Evolutionary conservation across 495 filamentous ascomycete species (phyloP).

Genomic region (Neurospora sp.): DNA sequence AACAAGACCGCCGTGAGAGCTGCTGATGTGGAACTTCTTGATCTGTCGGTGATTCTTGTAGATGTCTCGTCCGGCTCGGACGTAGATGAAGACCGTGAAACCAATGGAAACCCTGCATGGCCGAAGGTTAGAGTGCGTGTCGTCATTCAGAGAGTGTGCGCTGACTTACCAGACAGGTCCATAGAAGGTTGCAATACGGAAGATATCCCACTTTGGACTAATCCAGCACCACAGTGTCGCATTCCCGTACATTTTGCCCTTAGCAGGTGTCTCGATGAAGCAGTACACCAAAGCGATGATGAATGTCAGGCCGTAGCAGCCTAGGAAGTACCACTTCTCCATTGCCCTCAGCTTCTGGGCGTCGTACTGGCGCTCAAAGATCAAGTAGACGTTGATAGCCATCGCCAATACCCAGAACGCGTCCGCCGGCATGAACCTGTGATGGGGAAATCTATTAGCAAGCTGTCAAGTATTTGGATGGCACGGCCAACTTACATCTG

Average conservation of each 20-base stretch:
- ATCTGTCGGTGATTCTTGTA: constrained; percentile 44
- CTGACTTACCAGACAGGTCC: constrained; percentile 63
- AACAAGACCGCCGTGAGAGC: constrained; percentile 17
- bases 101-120: constrained; percentile 48
- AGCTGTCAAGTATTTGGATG: not conserved
- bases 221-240: constrained; percentile 87
- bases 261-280: constrained; percentile 42
- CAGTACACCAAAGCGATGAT: constrained; percentile 59
- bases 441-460: not conserved
- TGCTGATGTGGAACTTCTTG: constrained; percentile 34
- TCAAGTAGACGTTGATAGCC: constrained; percentile 81
- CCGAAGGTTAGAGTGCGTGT: not conserved
- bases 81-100: constrained; percentile 64
- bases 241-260: constrained; percentile 59
- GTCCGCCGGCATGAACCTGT: constrained; percentile 71
- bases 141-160: not conserved
- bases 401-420: constrained; percentile 75
- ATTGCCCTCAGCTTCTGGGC: constrained; percentile 54
- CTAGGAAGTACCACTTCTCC: constrained; percentile 61
- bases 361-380: constrained; percentile 70
- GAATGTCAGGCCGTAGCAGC: constrained; percentile 70
- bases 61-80: constrained; percentile 61
- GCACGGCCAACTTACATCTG: constrained; percentile 47
- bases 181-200: constrained; percentile 73
- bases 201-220: constrained; percentile 50